A percentile compares a stretch with the other conserved stretches of the same genome.
Conservation (phyloP, 306 rosid genomes). For the Cucurbita argyrosperma region DNA sequence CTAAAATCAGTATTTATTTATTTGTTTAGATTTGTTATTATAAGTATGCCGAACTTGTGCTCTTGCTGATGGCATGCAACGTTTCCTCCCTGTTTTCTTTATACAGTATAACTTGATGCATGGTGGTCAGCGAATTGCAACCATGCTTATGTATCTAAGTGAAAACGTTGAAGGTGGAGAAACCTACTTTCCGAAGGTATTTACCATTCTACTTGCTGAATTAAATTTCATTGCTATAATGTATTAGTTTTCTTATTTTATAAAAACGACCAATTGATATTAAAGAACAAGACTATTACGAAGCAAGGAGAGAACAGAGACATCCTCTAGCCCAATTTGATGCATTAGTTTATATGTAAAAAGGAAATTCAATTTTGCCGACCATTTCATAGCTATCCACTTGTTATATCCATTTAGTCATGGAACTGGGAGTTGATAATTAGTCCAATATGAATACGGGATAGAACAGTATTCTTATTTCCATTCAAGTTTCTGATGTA, state of each 20-base stretch:
- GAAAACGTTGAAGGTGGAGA: slow-evolving; percentile 95
- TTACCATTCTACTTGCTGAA: slow-evolving; percentile 4
- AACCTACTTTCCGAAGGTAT: slow-evolving; percentile 84
- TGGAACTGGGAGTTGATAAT: neutral
- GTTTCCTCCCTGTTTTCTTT: neutral
- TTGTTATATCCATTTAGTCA: neutral
- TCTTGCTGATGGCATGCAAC: neutral
- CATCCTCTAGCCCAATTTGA: neutral
- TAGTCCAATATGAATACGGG: neutral
- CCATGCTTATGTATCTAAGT: slow-evolving; percentile 83
- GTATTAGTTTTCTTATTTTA: neutral
- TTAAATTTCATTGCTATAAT: slow-evolving; percentile 13
- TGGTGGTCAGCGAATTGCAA: slow-evolving; percentile 97
- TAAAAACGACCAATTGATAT: neutral
- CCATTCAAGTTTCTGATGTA: neutral
- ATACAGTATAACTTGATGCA: slow-evolving; percentile 87
- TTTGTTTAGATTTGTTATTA: neutral
- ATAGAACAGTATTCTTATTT: neutral
- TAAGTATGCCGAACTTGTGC: neutral
- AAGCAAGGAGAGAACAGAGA: neutral
- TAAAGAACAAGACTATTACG: neutral
- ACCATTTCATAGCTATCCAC: neutral
- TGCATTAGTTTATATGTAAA: neutral
- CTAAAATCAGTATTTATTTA: neutral
- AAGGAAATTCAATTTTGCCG: neutral